Evolutionary conservation across 1,284 basidiomycete genomes (phyloP).

Genomic region (Ustilago sp.): DNA sequence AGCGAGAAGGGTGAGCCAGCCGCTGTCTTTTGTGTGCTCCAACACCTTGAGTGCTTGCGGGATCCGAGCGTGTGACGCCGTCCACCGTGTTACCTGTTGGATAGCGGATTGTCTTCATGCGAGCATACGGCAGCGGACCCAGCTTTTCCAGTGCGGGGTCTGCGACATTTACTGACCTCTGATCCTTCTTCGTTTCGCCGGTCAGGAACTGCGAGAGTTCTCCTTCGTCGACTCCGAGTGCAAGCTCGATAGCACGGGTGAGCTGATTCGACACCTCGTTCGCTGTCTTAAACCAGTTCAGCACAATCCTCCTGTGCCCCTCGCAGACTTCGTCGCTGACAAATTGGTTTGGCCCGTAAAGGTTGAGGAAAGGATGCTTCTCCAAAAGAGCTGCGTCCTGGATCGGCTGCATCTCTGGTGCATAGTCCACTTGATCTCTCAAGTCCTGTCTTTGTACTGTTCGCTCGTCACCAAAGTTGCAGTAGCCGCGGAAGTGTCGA

Average conservation of each 20-base stretch:
- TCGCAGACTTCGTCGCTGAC: constrained; percentile 30
- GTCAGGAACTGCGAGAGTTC: constrained; percentile 42
- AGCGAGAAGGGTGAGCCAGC: constrained; percentile 60
- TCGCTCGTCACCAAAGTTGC: constrained; percentile 57
- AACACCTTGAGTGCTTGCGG: constrained; percentile 52
- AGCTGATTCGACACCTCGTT: constrained; percentile 37
- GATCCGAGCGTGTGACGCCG: constrained; percentile 38
- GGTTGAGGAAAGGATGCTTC: constrained; percentile 43
- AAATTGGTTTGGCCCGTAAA: constrained; percentile 62
- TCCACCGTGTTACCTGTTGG: constrained; percentile 46
- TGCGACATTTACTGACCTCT: not conserved
- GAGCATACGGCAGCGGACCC: constrained; percentile 43
- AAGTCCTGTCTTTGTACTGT: constrained; percentile 48
- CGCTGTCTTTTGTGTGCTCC: constrained; percentile 63
- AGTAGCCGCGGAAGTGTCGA: constrained; percentile 59
- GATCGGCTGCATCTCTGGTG: constrained; percentile 18
- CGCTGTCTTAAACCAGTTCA: constrained; percentile 47
- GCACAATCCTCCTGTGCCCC: constrained; percentile 23
- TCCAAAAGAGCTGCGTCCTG: constrained; percentile 10
- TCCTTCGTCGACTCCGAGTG: constrained; percentile 37
- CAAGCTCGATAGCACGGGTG: constrained; percentile 56
- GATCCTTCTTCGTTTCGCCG: constrained; percentile 14
- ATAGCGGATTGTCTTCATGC: constrained; percentile 64
- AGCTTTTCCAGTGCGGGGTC: constrained; percentile 5
- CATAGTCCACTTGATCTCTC: constrained; percentile 57